phyloP scores from a whole-genome alignment of 2,329 filamentous ascomycete species.

The Trichoderma cornu-damae region DNA sequence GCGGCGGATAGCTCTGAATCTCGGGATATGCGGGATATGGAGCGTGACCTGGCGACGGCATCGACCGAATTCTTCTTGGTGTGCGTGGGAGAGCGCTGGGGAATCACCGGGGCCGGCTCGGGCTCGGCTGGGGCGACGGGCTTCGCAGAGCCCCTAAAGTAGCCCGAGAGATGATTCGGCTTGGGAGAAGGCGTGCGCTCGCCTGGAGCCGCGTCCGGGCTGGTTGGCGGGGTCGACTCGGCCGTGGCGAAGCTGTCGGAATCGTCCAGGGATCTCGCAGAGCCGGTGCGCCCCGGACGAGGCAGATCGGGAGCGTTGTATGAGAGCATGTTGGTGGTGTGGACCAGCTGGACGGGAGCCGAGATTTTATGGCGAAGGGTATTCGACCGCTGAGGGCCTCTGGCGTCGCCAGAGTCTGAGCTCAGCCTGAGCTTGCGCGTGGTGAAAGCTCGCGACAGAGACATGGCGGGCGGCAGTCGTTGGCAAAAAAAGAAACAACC shows the following conservation, averaged over 20 bases:
- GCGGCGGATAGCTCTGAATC: conserved; percentile 49
- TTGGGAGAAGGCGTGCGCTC: conserved; percentile 52
- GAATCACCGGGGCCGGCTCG: conserved; percentile 52
- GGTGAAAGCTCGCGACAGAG: conserved; percentile 66
- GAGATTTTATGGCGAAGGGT: conserved; percentile 70
- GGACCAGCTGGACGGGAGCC: conserved; percentile 76
- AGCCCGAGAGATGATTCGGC: conserved; percentile 63
- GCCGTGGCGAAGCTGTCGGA: conserved; percentile 59
- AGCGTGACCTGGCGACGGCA: conserved; percentile 61
- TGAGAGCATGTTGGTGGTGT: conserved; percentile 92
- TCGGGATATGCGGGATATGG: conserved; percentile 54
- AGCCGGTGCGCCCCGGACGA: conserved; percentile 44
- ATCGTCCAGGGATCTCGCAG: conserved; percentile 61
- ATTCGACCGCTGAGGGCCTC: conserved; percentile 37
- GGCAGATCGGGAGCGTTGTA: conserved; percentile 87
- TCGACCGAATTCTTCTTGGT: conserved; percentile 80
- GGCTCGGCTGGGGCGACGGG: conserved; percentile 35
- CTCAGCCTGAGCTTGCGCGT: conserved; percentile 58
- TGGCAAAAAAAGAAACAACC: neutral
- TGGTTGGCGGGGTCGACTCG: conserved; percentile 59
- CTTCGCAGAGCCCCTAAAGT: conserved; percentile 53
- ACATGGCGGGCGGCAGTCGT: conserved; percentile 36
- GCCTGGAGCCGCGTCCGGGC: conserved; percentile 59
- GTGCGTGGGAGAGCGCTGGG: conserved; percentile 75
- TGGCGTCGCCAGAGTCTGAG: conserved; percentile 41